Percentiles rank a stretch among this genome's conserved stretches.
Conservation (phyloP, 169 alveolate species). For the Pseudocohnilembus persalinus region DNA sequence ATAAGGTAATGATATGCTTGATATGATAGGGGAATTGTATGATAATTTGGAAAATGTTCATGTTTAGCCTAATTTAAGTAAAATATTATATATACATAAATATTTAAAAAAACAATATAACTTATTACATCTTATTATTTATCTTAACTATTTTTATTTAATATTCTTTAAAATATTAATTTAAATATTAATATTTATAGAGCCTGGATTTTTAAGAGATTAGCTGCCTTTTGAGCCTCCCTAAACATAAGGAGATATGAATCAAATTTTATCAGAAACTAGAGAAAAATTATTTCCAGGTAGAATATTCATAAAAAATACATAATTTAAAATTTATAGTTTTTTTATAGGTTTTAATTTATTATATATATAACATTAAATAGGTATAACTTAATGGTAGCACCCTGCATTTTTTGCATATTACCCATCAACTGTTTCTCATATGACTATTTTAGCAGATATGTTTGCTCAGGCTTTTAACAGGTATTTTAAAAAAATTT, state of each 20-base stretch:
- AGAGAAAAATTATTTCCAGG: constrained; percentile 3
- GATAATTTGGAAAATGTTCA: constrained; percentile 6
- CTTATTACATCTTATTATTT: background rate
- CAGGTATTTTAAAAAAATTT: background rate
- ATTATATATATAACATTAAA: too few species aligned
- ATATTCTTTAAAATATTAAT: too few species aligned
- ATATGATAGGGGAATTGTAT: constrained; percentile 8
- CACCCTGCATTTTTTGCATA: constrained; percentile 45
- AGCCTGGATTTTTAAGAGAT: background rate
- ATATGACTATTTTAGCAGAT: constrained; percentile 38
- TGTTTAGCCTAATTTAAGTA: background rate
- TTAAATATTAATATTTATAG: background rate
- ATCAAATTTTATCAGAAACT: constrained; percentile 9
- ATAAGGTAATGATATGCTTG: constrained; percentile 7
- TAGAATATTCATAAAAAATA: too few species aligned
- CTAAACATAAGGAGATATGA: background rate
- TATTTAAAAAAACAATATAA: too few species aligned
- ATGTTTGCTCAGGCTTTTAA: constrained; percentile 46
- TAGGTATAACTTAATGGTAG: constrained; percentile 38
- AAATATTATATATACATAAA: too few species aligned
- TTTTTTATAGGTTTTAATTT: too few species aligned
- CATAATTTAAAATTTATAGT: too few species aligned
- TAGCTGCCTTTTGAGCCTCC: constrained; percentile 7
- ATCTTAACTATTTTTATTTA: too few species aligned
- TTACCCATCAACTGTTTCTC: constrained; percentile 39